Percentiles rank a stretch among this genome's conserved stretches.
These are phyloP conservation scores for Silene uniflora DNA, from an alignment of 148 eudicot species.

Conservation along the genomic window DNA sequence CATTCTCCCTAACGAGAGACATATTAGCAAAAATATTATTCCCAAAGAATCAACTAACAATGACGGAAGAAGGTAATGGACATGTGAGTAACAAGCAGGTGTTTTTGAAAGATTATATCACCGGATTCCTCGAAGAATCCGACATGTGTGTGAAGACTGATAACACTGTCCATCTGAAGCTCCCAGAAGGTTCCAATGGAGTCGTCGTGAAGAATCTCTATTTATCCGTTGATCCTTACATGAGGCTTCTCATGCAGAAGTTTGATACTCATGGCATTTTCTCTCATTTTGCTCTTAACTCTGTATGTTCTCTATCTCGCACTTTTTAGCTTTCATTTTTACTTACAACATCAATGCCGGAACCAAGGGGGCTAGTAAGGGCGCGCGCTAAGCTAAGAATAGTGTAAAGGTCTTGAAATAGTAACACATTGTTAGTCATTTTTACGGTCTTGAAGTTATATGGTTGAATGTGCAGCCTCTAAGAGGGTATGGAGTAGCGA, in stretches of 20 bases:
- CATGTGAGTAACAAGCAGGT: conserved; percentile 34
- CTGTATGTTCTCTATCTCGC: conserved; percentile 16
- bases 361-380: no score
- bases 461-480: conserved; percentile 21
- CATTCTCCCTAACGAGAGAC: no score
- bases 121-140: conserved; percentile 32
- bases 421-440: no score
- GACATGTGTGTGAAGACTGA: conserved; percentile 30
- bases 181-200: conserved; percentile 30
- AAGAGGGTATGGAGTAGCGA: conserved; percentile 31
- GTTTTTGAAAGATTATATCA: conserved; percentile 30
- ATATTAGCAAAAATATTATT: no score
- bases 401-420: no score
- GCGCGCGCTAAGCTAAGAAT: no score
- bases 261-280: conserved; percentile 12
- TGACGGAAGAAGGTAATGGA: no score
- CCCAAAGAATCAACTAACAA: no score
- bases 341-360: no score
- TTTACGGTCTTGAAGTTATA: no score
- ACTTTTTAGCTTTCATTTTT: no score
- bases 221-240: conserved; percentile 49
- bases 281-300: conserved; percentile 31
- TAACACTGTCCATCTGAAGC: conserved; percentile 14
- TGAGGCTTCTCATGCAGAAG: conserved; percentile 35
- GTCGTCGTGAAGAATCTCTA: conserved; percentile 51